A percentile compares a stretch with the other conserved stretches of the same genome.
phyloP scores from a whole-genome alignment of 257 asterid species.

The Buddleja alternifolia region DNA sequence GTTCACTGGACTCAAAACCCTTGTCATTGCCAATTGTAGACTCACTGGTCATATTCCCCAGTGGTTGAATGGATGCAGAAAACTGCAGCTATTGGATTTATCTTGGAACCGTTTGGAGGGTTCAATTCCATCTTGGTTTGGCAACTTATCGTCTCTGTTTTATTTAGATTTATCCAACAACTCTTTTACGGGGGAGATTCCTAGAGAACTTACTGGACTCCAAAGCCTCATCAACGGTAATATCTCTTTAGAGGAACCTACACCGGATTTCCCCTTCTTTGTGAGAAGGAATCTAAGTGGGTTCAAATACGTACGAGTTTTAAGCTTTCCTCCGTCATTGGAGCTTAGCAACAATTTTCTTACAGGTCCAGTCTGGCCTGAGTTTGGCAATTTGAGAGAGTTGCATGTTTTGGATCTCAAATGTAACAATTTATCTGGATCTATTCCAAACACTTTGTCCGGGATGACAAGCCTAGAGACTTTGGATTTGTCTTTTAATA shows the following conservation, averaged over 20 bases:
- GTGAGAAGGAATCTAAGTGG: slow-evolving; percentile 46
- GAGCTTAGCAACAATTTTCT: slow-evolving; percentile 70
- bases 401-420: slow-evolving; percentile 68
- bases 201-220: slow-evolving; percentile 57
- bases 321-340: slow-evolving; percentile 68
- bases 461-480: slow-evolving; percentile 64
- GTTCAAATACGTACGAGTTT: slow-evolving; percentile 52
- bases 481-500: slow-evolving; percentile 70
- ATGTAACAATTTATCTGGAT: slow-evolving; percentile 61
- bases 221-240: slow-evolving; percentile 50
- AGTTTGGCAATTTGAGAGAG: slow-evolving; percentile 68
- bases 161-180: slow-evolving; percentile 85
- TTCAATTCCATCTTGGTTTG: slow-evolving; percentile 69
- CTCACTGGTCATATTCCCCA: slow-evolving; percentile 70
- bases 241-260: slow-evolving; percentile 43
- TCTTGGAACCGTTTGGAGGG: slow-evolving; percentile 76
- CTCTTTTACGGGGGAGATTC: slow-evolving; percentile 64
- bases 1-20: slow-evolving; percentile 55
- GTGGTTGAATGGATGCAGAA: slow-evolving; percentile 60
- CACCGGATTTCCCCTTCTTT: slow-evolving; percentile 61
- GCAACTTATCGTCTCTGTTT: slow-evolving; percentile 58
- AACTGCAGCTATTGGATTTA: slow-evolving; percentile 67
- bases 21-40: slow-evolving; percentile 70
- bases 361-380: slow-evolving; percentile 72
- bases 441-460: slow-evolving; percentile 62